phyloP scores from a whole-genome alignment of 345 rosid species.

The Hirschfeldia incana region DNA sequence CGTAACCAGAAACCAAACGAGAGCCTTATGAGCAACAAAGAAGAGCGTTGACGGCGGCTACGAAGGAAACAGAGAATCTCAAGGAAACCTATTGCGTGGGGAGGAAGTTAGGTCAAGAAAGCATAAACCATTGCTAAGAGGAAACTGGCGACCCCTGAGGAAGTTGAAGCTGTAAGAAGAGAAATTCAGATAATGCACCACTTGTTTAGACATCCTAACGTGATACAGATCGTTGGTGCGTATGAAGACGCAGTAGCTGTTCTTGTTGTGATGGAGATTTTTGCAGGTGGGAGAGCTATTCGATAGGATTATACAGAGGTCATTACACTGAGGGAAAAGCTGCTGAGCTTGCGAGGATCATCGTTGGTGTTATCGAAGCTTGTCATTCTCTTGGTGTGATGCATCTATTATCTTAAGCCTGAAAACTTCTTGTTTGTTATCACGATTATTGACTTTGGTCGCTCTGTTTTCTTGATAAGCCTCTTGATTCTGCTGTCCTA shows the following conservation, averaged over 20 bases:
- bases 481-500: slow-evolving; percentile 88
- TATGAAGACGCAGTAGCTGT: slow-evolving; percentile 90
- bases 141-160: slow-evolving; percentile 65
- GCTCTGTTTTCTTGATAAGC: slow-evolving; percentile 87
- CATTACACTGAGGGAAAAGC: slow-evolving; percentile 85
- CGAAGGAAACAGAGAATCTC: slow-evolving; percentile 70
- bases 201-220: slow-evolving; percentile 82
- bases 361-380: slow-evolving; percentile 81
- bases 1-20: slow-evolving; percentile 54
- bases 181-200: slow-evolving; percentile 98
- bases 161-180: slow-evolving; percentile 88
- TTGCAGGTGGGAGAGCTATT: slow-evolving; percentile 94
- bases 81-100: slow-evolving; percentile 80
- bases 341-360: slow-evolving; percentile 64
- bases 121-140: slow-evolving; percentile 83
- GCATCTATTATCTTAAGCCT: slow-evolving; percentile 94
- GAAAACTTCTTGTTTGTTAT: slow-evolving; percentile 87
- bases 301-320: slow-evolving; percentile 87
- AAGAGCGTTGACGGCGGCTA: slow-evolving; percentile 34
- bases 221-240: slow-evolving; percentile 74
- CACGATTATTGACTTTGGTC: slow-evolving; percentile 90
- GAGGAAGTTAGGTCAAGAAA: slow-evolving; percentile 85
- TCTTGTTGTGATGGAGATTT: slow-evolving; percentile 92
- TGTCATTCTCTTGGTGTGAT: slow-evolving; percentile 96
- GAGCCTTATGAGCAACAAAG: slow-evolving; percentile 35